These are phyloP conservation scores for Fusarium austroafricanum DNA, from an alignment of 2,329 filamentous ascomycete genomes.

Conservation along the genomic window DNA sequence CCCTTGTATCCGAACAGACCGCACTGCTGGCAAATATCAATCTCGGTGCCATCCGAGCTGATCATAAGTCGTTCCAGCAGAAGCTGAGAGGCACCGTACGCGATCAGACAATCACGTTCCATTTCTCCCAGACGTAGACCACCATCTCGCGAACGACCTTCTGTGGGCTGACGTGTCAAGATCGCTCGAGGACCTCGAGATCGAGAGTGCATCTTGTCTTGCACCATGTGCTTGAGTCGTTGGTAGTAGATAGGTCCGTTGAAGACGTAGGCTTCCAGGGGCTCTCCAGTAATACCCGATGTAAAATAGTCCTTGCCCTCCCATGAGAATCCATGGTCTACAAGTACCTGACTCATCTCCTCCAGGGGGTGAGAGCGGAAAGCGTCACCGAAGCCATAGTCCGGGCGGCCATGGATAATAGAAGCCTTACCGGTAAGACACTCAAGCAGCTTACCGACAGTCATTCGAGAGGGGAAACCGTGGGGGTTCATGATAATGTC, in stretches of 20 bases:
- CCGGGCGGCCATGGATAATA: constrained; percentile 83
- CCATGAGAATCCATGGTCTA: constrained; percentile 93
- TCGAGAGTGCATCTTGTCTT: constrained; percentile 99
- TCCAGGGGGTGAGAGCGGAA: constrained; percentile 87
- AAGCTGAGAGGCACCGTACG: constrained; percentile 93
- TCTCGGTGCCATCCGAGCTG: constrained; percentile 87
- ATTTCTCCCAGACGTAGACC: constrained; percentile 96
- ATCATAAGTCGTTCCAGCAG: constrained; percentile 95
- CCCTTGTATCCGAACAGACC: constrained; percentile 96
- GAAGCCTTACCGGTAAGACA: constrained; percentile 95
- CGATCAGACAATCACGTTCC: constrained; percentile 98
- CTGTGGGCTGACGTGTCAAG: constrained; percentile 93
- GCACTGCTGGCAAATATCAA: constrained; percentile 94
- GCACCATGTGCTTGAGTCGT: constrained; percentile 99
- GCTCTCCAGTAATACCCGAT: constrained; percentile 92
- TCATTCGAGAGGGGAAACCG: constrained; percentile 99
- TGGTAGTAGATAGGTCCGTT: constrained; percentile 99
- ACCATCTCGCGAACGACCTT: constrained; percentile 92
- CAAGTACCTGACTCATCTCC: constrained; percentile 86
- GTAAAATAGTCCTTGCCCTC: constrained; percentile 98
- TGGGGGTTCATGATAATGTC: constrained; percentile 99
- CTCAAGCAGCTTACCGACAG: constrained; percentile 96
- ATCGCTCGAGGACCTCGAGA: constrained; percentile 90
- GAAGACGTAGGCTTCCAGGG: constrained; percentile 95
- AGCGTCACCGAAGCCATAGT: constrained; percentile 85